Evolutionary conservation across 1,284 basidiomycete species (phyloP).

Genomic region (Exobasidium cylindrosporum): DNA sequence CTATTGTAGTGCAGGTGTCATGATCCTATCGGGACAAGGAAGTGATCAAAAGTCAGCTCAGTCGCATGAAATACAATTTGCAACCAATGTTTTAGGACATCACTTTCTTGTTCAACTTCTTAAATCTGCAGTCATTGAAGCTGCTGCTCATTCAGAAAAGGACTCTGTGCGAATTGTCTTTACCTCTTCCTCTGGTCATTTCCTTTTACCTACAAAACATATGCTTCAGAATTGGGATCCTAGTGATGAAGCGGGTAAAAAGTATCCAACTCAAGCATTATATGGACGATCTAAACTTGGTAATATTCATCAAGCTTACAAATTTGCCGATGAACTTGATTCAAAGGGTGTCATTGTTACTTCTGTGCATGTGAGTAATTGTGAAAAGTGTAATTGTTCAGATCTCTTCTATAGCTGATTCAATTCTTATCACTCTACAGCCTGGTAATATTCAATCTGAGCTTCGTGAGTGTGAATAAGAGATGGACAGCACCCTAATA

Average conservation of each 20-base stretch:
- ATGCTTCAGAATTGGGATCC: neutral
- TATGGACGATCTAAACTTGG: constrained; percentile 36
- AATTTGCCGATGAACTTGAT: constrained; percentile 20
- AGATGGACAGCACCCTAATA: constrained; percentile 31
- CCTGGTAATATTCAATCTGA: neutral
- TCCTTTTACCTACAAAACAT: neutral
- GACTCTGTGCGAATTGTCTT: constrained; percentile 20
- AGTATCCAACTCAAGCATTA: neutral
- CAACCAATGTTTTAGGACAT: constrained; percentile 45
- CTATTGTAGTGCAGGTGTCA: constrained; percentile 36
- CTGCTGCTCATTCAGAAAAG: constrained; percentile 11
- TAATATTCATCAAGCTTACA: constrained; percentile 23
- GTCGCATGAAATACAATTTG: constrained; percentile 45
- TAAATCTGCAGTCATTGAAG: constrained; percentile 18
- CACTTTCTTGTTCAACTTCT: constrained; percentile 37
- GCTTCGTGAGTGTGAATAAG: constrained; percentile 10
- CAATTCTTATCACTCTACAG: neutral
- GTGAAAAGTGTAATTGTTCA: neutral
- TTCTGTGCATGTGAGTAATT: neutral
- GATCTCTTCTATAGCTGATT: neutral
- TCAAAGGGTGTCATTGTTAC: neutral
- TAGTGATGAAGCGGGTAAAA: neutral
- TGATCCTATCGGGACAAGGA: constrained; percentile 12
- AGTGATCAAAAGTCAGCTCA: constrained; percentile 25
- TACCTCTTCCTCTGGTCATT: neutral